Percentiles rank a stretch among this genome's conserved stretches.
Conservation (phyloP, 805 yeast genomes). For the Saturnispora dispora region DNA sequence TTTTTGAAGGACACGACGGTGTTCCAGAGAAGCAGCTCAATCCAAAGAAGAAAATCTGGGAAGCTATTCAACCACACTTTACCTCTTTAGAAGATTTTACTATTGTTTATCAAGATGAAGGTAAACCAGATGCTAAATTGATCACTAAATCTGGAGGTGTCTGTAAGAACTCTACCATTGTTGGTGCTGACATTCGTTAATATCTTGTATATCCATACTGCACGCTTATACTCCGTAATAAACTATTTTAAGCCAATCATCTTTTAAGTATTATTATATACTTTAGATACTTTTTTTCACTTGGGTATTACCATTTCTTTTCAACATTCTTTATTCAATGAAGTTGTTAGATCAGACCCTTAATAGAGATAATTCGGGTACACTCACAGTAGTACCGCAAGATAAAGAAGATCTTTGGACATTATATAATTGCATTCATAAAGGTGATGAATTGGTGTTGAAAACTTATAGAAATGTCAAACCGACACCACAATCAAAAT, state of each 20-base stretch:
- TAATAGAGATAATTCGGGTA: conserved; percentile 55
- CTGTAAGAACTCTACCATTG: conserved; percentile 65
- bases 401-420: conserved; percentile 92
- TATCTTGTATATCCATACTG: background rate
- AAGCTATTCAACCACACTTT: conserved; percentile 85
- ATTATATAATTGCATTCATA: conserved; percentile 67
- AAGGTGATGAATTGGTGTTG: conserved; percentile 66
- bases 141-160: conserved; percentile 73
- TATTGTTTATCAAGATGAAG: conserved; percentile 73
- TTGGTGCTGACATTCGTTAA: conserved; percentile 38
- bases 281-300: background rate
- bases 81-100: conserved; percentile 67
- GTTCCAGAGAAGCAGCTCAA: conserved; percentile 86
- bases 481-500: conserved; percentile 21
- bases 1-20: conserved; percentile 85
- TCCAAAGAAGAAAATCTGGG: conserved; percentile 98
- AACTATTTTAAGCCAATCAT: background rate
- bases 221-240: background rate
- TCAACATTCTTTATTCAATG: conserved; percentile 30
- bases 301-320: background rate
- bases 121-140: conserved; percentile 62
- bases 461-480: conserved; percentile 60
- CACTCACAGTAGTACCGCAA: conserved; percentile 62
- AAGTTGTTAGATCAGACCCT: conserved; percentile 42
- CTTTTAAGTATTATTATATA: background rate